These are phyloP conservation scores for Backusella macrospora DNA, from an alignment of 192 early-diverging fungal genomes.

Conservation along the genomic window DNA sequence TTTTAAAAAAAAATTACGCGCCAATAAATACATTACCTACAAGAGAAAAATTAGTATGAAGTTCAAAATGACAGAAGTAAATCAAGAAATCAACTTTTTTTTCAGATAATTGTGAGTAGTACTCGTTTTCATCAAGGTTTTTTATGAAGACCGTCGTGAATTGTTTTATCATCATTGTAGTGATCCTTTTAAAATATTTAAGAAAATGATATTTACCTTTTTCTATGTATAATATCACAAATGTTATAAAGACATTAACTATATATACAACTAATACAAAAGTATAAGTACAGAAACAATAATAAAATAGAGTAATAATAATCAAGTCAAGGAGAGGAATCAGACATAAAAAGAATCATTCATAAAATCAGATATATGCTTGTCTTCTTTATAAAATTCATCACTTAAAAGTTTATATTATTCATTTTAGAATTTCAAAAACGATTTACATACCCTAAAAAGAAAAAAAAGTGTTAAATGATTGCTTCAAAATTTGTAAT, in stretches of 20 bases:
- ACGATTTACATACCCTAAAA: not conserved
- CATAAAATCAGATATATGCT: slow-evolving; percentile 63
- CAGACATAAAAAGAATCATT: slow-evolving; percentile 49
- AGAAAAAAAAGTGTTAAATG: not conserved
- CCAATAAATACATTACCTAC: not conserved
- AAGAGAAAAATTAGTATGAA: not conserved
- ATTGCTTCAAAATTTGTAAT: not conserved
- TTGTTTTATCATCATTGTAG: slow-evolving; percentile 30
- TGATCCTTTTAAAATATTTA: not conserved
- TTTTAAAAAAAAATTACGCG: too few relatives aligned
- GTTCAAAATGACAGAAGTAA: not conserved
- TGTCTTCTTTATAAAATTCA: slow-evolving; percentile 57
- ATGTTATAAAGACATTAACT: not conserved
- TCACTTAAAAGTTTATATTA: slow-evolving; percentile 30
- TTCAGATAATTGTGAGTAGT: slow-evolving; percentile 19
- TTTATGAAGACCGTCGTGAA: slow-evolving; percentile 40
- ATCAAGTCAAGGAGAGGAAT: slow-evolving; percentile 24
- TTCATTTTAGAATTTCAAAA: not conserved
- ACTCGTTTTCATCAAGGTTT: slow-evolving; percentile 24
- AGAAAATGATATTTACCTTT: not conserved
- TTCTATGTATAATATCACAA: not conserved
- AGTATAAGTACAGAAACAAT: slow-evolving; percentile 8
- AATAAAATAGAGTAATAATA: not conserved
- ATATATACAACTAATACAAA: not conserved
- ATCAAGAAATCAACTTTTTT: not conserved